A percentile compares a stretch with the other conserved stretches of the same genome.
Evolutionary conservation across 139 green algal genomes (phyloP).

Genomic region (Asterochloris sp.): DNA sequence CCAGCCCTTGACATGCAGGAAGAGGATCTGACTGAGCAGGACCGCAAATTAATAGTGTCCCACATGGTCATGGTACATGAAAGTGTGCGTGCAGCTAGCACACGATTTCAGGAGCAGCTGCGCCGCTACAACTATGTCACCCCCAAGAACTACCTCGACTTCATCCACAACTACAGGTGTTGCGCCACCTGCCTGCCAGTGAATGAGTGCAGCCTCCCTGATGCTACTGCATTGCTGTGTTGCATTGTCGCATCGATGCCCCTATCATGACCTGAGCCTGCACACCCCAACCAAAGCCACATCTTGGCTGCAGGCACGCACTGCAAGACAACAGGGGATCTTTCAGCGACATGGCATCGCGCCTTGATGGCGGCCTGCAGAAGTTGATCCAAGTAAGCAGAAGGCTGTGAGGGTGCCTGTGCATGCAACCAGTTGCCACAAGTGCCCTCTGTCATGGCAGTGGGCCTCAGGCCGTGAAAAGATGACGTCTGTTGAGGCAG

Average conservation of each 20-base stretch:
- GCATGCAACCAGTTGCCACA: no score
- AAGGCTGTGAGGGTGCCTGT: background rate
- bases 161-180: constrained; percentile 76
- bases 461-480: no score
- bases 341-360: constrained; percentile 51
- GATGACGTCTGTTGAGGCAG: no score
- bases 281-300: no score
- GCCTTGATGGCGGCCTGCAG: constrained; percentile 70
- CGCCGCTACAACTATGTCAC: constrained; percentile 87
- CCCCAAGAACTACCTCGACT: constrained; percentile 95
- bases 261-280: no score
- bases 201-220: no score
- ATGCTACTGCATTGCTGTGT: no score
- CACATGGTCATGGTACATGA: constrained; percentile 89
- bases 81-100: constrained; percentile 59
- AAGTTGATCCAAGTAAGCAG: constrained; percentile 72
- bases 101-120: constrained; percentile 66
- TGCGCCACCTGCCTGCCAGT: no score
- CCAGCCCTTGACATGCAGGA: constrained; percentile 34
- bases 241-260: no score
- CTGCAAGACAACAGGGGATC: constrained; percentile 50
- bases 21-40: constrained; percentile 48
- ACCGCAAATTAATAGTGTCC: constrained; percentile 57
- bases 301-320: constrained; percentile 18
- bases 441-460: no score